phyloP scores from a whole-genome alignment of 495 filamentous ascomycete species.

The Penicillium salamii region DNA sequence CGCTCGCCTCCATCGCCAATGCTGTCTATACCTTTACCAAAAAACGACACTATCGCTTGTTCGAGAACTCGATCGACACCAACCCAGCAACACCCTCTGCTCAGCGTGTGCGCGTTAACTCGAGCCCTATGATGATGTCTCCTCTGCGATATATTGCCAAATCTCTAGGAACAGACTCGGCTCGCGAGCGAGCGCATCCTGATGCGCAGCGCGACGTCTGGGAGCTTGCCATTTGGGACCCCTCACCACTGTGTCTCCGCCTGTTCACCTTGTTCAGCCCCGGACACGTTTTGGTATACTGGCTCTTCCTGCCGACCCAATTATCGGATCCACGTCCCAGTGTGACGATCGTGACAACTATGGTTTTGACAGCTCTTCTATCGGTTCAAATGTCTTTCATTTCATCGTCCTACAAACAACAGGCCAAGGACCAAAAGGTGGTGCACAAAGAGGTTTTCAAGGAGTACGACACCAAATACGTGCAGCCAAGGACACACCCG shows the following conservation, averaged over 20 bases:
- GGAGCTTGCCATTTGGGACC: conserved; percentile 94
- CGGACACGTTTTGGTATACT: conserved; percentile 84
- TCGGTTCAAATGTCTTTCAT: conserved; percentile 75
- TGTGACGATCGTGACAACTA: conserved; percentile 75
- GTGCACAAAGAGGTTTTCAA: conserved; percentile 89
- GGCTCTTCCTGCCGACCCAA: conserved; percentile 76
- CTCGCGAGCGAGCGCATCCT: conserved; percentile 77
- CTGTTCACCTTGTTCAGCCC: conserved; percentile 92
- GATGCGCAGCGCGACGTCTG: conserved; percentile 86
- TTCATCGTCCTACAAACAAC: conserved; percentile 69
- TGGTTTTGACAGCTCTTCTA: conserved; percentile 67
- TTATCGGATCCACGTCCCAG: conserved; percentile 75
- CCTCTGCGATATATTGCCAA: conserved; percentile 74
- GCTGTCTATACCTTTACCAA: conserved; percentile 79
- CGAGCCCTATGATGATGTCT: conserved; percentile 73
- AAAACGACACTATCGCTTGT: conserved; percentile 84
- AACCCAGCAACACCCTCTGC: conserved; percentile 80
- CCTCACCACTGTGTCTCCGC: conserved; percentile 74
- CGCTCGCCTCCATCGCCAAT: conserved; percentile 64
- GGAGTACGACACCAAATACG: conserved; percentile 95
- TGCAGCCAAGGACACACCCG: conserved; percentile 82
- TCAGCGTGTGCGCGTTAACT: conserved; percentile 85
- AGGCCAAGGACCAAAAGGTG: conserved; percentile 76
- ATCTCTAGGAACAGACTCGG: conserved; percentile 56
- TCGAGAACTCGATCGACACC: conserved; percentile 76